Evolutionary conservation across 139 green algal genomes (phyloP), one percentile per base, ranked within the genome.

Genomic region (Pleodorina starrii): DNA sequence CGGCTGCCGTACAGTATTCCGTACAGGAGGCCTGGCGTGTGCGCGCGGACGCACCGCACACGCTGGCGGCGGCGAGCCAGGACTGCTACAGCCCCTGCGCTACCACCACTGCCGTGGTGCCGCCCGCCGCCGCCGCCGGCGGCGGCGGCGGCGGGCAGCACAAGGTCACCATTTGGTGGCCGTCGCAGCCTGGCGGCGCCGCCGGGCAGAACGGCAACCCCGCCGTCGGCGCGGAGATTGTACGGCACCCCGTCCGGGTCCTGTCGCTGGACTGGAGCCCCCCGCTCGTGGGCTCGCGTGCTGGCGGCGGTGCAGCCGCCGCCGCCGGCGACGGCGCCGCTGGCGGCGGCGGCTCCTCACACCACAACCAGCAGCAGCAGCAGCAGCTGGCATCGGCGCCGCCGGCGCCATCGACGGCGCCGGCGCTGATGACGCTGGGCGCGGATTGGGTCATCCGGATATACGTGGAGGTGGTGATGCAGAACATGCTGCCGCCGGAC

Each of bases 381-480:
- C 59, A 19, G 69, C 25, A 43, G 74, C 85, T 63, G 60, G 75
- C 48, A 46, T 78, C 74, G 79, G 32, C 40, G 54, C 74, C 32
- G 43, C 60, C 42, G 16, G 66, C 57, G 72, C 79, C 68, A 66
- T 81, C 36, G 91, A 96, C 63, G 32, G 66, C 66, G 21, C 92
- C 93, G 6, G 93, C 94, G 14, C 87, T 96, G 36, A 91, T 96
- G 89, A 96, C 94, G 2, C 89, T 94, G 7, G 90, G 91, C 11
- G 85, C 81, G 0, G 94, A 96, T 76, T 90, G 93, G 59, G 85
- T 92, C 27, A 92, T 96, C 25, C 92, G 94, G 19, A 92, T 96
- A 17, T 96, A 92, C 90, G 93, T 96, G 21, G 94, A 96, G 80
- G 94, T 96, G 0, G 81, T 93, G 36, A 90, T 93, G 84, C 48